Base-by-base conservation (phyloP, 139 green algal genomes). In the Coelastrella sp. region DNA sequence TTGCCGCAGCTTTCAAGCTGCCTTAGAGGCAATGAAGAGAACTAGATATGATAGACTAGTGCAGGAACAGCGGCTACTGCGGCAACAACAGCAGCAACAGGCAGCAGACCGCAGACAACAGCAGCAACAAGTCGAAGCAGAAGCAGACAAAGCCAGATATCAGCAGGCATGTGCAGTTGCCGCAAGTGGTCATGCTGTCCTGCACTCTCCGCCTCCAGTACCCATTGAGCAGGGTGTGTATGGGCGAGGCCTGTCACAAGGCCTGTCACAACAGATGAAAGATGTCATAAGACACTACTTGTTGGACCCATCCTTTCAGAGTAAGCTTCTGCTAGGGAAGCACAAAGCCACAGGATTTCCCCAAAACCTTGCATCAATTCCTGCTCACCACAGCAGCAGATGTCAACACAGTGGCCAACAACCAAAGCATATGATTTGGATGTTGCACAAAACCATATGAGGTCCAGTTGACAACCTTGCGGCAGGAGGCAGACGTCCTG, bases 1-100 rank as follows among this genome's bases (percentile, higher is more conserved):
- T 56, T 86, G 80, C 59, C n/a, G 22, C 80, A 86, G 59, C n/a
- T 86, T 86, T 22, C 60, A 57, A 8, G 56, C 59, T 23, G 80
- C 80, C 14, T 59, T 86, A 8, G 57, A 74, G 59, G n/a, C 80
- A 19, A 60, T 86, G 80, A 68, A 59, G 3, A 59, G 23, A 59
- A 86, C n/a, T n/a, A 86, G 32, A 32, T 5, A 19, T 10, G 56
- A 22, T 11, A 73, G 59, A 56, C 23, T 56, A 2, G n/a, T 74
- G 59, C 80, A 86, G 80, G 59, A 86, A 59, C 80, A 75, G 80
- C n/a, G 7, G 20, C 80, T 20, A 23, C 79, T 73, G 19, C 10
- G 16, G 5, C 19, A 19, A 22, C 17, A 19, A 11, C 79, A 86
- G 59, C 59, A 75, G 47, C 20, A 13, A 74, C 80, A 73, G 58